phyloP scores from a whole-genome alignment of 2,329 filamentous ascomycete species.

The Dichotomopilus funicola region DNA sequence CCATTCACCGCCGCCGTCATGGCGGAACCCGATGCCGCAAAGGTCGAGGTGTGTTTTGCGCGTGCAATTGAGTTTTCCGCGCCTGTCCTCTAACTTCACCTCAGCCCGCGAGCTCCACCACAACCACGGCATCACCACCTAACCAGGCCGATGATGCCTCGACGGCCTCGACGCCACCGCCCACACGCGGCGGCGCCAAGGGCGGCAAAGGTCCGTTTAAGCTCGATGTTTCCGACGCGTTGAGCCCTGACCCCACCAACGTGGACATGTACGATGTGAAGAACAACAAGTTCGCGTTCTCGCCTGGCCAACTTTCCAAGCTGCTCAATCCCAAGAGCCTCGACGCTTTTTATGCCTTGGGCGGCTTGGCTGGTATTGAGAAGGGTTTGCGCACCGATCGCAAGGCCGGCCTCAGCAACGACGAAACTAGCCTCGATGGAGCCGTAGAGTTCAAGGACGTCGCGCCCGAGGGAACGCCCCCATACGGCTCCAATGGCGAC shows the following conservation, averaged over 20 bases:
- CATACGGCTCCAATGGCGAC: slow-evolving; percentile 30
- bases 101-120: slow-evolving; percentile 9
- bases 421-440: slow-evolving; percentile 61
- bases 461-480: slow-evolving; percentile 31
- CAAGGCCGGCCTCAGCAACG: slow-evolving; percentile 59
- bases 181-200: not conserved
- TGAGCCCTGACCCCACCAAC: slow-evolving; percentile 63
- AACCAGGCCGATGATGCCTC: not conserved
- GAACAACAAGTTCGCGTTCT: slow-evolving; percentile 66
- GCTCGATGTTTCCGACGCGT: slow-evolving; percentile 43
- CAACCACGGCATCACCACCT: not conserved
- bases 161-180: not conserved
- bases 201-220: slow-evolving; percentile 11
- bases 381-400: slow-evolving; percentile 64
- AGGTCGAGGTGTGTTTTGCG: slow-evolving; percentile 3
- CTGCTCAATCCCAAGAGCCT: slow-evolving; percentile 74
- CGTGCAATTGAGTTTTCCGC: not conserved
- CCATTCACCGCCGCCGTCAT: not conserved
- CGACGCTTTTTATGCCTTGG: slow-evolving; percentile 66
- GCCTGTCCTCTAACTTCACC: not conserved
- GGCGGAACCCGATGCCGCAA: slow-evolving; percentile 9
- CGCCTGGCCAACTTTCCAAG: slow-evolving; percentile 67
- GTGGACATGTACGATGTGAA: slow-evolving; percentile 63
- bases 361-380: slow-evolving; percentile 65
- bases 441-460: slow-evolving; percentile 63